Evolutionary conservation across 2,329 filamentous ascomycete genomes (phyloP).

Genomic region (Madurella fahalii): DNA sequence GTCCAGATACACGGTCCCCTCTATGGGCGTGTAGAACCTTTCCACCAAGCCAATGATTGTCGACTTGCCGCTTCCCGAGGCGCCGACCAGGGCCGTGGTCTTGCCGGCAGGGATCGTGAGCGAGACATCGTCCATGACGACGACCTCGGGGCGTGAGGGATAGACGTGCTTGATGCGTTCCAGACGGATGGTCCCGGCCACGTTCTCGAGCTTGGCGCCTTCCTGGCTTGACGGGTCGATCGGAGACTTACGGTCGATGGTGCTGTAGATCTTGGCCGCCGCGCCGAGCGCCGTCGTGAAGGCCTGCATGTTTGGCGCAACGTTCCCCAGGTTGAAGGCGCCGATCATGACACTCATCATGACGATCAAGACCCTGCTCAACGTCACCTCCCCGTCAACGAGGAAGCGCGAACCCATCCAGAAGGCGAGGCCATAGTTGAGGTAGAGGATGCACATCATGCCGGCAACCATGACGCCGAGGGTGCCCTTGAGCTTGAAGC

Average conservation of each 20-base stretch:
- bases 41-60: slow-evolving; percentile 92
- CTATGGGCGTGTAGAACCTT: slow-evolving; percentile 87
- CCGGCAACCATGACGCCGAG: slow-evolving; percentile 75
- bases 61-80: slow-evolving; percentile 90
- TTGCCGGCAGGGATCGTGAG: slow-evolving; percentile 82
- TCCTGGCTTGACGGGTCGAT: slow-evolving; percentile 69
- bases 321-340: slow-evolving; percentile 83
- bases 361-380: slow-evolving; percentile 76
- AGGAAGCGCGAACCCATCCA: slow-evolving; percentile 81
- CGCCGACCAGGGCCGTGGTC: slow-evolving; percentile 87
- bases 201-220: slow-evolving; percentile 67
- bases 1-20: slow-evolving; percentile 74
- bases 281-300: slow-evolving; percentile 81
- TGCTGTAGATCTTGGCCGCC: slow-evolving; percentile 86
- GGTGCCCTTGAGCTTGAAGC: slow-evolving; percentile 68
- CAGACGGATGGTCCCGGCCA: slow-evolving; percentile 77
- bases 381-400: slow-evolving; percentile 57
- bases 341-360: slow-evolving; percentile 90
- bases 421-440: slow-evolving; percentile 84
- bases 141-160: slow-evolving; percentile 84
- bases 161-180: slow-evolving; percentile 88
- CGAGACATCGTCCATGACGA: slow-evolving; percentile 79
- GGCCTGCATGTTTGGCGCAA: slow-evolving; percentile 79
- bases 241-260: slow-evolving; percentile 83
- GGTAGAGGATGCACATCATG: slow-evolving; percentile 79